Evolutionary conservation across 176 grass and related monocot genomes (phyloP).

Genomic region (Echinochloa phyllopogon): DNA sequence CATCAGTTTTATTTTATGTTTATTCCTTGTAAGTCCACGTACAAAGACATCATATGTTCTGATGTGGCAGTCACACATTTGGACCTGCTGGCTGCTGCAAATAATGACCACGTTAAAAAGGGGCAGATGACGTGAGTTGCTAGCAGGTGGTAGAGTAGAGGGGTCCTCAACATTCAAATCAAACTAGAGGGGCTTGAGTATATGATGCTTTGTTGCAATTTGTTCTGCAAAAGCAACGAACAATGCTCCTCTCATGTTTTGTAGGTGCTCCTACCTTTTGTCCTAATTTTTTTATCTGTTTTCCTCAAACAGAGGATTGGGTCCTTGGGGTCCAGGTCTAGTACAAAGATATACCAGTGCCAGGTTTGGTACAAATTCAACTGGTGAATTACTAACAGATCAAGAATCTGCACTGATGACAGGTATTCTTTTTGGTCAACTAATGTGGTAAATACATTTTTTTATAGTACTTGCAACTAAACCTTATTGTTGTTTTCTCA

Average conservation of each 20-base stretch:
- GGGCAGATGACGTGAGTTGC: neutral
- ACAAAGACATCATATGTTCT: neutral
- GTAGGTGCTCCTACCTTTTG: conserved; percentile 2
- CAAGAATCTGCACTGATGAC: conserved; percentile 77
- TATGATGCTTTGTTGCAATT: conserved; percentile 6
- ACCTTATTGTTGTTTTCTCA: conserved; percentile 32
- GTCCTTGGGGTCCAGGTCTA: conserved; percentile 92
- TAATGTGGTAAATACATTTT: neutral
- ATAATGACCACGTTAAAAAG: neutral
- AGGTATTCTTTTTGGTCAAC: conserved; percentile 50
- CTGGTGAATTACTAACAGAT: conserved; percentile 69
- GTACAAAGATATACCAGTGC: conserved; percentile 83
- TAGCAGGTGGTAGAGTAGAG: neutral
- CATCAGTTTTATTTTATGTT: conserved; percentile 22
- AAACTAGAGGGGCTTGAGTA: neutral
- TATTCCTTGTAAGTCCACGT: neutral
- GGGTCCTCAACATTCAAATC: conserved; percentile 5
- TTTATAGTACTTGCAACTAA: conserved; percentile 17
- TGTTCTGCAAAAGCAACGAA: neutral
- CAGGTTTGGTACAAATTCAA: conserved; percentile 82
- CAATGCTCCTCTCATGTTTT: neutral
- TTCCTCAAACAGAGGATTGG: conserved; percentile 74
- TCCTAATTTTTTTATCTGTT: conserved; percentile 35
- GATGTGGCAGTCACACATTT: neutral
- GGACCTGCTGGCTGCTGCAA: neutral